These are phyloP conservation scores for Monosporascus sp. DNA, from an alignment of 2,329 filamentous ascomycete species.

Conservation along the genomic window DNA sequence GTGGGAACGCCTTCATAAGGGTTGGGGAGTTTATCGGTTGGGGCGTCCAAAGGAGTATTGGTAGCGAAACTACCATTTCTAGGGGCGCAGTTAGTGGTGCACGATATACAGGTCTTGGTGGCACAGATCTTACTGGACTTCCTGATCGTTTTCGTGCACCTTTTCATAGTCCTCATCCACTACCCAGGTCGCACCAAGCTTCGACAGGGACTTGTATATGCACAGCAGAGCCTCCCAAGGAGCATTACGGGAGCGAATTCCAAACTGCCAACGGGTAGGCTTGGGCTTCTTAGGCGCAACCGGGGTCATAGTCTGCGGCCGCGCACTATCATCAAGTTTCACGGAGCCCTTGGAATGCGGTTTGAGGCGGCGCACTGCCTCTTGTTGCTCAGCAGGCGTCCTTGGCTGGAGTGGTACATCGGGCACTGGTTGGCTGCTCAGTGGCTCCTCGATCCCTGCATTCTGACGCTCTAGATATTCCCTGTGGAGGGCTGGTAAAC, in stretches of 20 bases:
- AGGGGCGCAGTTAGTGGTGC: not conserved
- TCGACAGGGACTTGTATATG: constrained; percentile 86
- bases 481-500: constrained; percentile 82
- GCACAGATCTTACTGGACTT: constrained; percentile 29
- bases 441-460: constrained; percentile 43
- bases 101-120: constrained; percentile 14
- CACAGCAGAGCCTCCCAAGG: constrained; percentile 92
- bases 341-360: constrained; percentile 73
- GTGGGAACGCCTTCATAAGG: constrained; percentile 23
- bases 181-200: constrained; percentile 87
- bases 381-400: constrained; percentile 72
- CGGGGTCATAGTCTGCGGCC: constrained; percentile 59
- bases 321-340: constrained; percentile 60
- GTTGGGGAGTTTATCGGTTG: constrained; percentile 6
- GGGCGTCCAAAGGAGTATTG: constrained; percentile 15
- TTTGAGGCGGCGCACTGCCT: constrained; percentile 74
- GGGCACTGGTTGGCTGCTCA: constrained; percentile 39
- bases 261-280: constrained; percentile 94
- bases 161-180: constrained; percentile 56
- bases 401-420: constrained; percentile 48
- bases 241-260: constrained; percentile 88
- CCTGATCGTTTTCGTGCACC: constrained; percentile 39
- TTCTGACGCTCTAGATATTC: constrained; percentile 77
- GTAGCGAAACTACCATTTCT: constrained; percentile 1
- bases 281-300: constrained; percentile 67